phyloP scores from a whole-genome alignment of 2,329 filamentous ascomycete species.

The Diplodia seriata region DNA sequence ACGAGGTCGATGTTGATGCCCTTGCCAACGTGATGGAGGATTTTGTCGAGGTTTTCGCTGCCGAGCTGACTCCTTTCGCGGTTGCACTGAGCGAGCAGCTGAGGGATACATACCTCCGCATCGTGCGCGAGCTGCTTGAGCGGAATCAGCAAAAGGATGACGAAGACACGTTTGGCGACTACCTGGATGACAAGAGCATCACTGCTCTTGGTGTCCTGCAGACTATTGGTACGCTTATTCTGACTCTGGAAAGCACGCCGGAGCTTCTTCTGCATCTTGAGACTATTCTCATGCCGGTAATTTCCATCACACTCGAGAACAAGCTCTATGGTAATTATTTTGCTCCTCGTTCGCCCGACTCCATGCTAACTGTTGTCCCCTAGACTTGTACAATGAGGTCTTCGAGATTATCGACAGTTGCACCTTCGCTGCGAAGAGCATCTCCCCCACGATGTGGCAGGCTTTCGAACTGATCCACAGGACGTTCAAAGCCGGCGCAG shows the following conservation, averaged over 20 bases:
- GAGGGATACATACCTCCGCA: conserved; percentile 92
- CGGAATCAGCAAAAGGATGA: conserved; percentile 78
- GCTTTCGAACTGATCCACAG: conserved; percentile 96
- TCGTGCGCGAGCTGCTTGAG: conserved; percentile 88
- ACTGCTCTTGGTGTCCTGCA: conserved; percentile 95
- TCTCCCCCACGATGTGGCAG: conserved; percentile 97
- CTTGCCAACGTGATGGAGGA: conserved; percentile 99
- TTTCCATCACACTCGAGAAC: conserved; percentile 94
- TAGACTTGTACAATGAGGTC: conserved; percentile 94
- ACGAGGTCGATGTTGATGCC: conserved; percentile 97
- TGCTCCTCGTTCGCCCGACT: not conserved
- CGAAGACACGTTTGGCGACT: conserved; percentile 84
- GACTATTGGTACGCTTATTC: conserved; percentile 95
- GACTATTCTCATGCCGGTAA: conserved; percentile 95
- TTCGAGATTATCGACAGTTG: conserved; percentile 99
- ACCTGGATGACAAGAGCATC: conserved; percentile 97
- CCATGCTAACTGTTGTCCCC: conserved; percentile 35
- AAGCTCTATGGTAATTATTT: conserved; percentile 83
- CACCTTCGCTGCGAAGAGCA: conserved; percentile 95
- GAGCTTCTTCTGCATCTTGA: conserved; percentile 95
- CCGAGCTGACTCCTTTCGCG: conserved; percentile 94
- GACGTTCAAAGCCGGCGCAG: conserved; percentile 95
- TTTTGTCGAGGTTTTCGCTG: conserved; percentile 98
- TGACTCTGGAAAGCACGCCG: conserved; percentile 95
- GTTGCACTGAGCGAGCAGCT: conserved; percentile 95